Percentiles rank a stretch among this genome's conserved stretches.
Evolutionary conservation across 805 yeast genomes (phyloP).

Genomic region (Dipodascus geniculatus): DNA sequence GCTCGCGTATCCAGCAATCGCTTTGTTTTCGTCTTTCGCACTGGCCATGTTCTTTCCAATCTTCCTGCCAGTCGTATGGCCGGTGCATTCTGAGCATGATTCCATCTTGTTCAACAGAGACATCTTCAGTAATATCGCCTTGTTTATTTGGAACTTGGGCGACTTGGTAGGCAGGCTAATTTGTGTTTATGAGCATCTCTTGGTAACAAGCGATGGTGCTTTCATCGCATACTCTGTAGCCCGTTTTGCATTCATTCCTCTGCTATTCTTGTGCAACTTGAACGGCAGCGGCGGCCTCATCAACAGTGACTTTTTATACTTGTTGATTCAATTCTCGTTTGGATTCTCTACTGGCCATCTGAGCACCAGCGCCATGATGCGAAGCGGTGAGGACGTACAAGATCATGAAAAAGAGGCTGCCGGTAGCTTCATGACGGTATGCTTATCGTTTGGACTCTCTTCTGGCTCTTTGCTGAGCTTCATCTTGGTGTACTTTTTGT

Average conservation of each 20-base stretch:
- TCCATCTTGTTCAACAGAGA: conserved; percentile 12
- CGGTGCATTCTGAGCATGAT: not conserved
- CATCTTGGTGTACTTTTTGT: conserved; percentile 33
- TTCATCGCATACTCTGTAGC: conserved; percentile 43
- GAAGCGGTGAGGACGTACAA: conserved; percentile 46
- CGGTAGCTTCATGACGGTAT: conserved; percentile 81
- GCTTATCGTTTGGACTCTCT: conserved; percentile 67
- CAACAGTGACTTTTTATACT: conserved; percentile 52
- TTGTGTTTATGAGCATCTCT: conserved; percentile 34
- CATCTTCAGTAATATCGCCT: conserved; percentile 64
- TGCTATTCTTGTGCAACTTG: conserved; percentile 59
- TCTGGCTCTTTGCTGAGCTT: conserved; percentile 72
- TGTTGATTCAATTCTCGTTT: conserved; percentile 59
- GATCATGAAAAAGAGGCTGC: conserved; percentile 79
- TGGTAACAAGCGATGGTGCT: conserved; percentile 31
- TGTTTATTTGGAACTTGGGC: conserved; percentile 80
- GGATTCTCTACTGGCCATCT: conserved; percentile 86
- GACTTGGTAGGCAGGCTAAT: conserved; percentile 68
- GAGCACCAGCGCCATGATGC: conserved; percentile 69
- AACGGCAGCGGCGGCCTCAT: conserved; percentile 30
- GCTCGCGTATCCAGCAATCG: conserved; percentile 47
- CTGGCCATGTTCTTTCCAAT: conserved; percentile 81
- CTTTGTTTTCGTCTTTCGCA: conserved; percentile 64
- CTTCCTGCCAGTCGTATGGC: conserved; percentile 60
- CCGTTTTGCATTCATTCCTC: conserved; percentile 51